Base-by-base conservation (phyloP, 192 early-diverging fungal species). In the Coemansia reversa region DNA sequence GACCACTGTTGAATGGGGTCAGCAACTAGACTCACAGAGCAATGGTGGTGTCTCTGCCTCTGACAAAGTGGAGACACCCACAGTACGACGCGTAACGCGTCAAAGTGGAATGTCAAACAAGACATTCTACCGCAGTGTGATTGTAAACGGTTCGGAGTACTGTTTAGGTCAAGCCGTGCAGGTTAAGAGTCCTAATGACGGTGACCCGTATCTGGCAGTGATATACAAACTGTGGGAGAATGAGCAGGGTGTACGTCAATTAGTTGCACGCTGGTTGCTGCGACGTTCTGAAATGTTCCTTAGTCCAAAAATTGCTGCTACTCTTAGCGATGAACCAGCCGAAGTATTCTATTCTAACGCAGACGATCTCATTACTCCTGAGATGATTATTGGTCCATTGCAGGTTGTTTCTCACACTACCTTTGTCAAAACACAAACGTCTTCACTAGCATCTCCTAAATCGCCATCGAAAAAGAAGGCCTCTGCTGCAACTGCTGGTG, bases 101-200 rank as follows among this genome's bases (percentile, higher is more conserved):
- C 79, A 76, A 32, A 85, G 81, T 54, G 83, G 83, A 2, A 70
- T 85, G 50, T 83, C 84, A 2, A 87, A 87, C 69, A 84, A 80
- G 42, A 35, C 65, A 25, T 23, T 68, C 1, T 81, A 81, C 67
- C 50, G 51, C 19, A 76, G 74, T 57, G 70, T 81, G 0, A 14
- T 78, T 5, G 82, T 84, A 8, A 81, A 81, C 54, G 81, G 80
- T 23, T 27, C 28, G 6, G 70, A 78, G 39, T 84, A 84, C 51
- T 42, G 29, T 22, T 58, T 82, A 48, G 85, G 84, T 14, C 68
- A 70, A 6, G 73, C 70, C 2, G 73, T 72, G 7, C 70, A 67
- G 29, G 65, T 70, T 1, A 18, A 55, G 30, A 77, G 84, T 39
- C 69, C 79, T 23, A 52, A 71, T 19, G 62, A 64, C 8, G 77